phyloP scores from a whole-genome alignment of 495 filamentous ascomycete genomes.

The Neurospora sp. region DNA sequence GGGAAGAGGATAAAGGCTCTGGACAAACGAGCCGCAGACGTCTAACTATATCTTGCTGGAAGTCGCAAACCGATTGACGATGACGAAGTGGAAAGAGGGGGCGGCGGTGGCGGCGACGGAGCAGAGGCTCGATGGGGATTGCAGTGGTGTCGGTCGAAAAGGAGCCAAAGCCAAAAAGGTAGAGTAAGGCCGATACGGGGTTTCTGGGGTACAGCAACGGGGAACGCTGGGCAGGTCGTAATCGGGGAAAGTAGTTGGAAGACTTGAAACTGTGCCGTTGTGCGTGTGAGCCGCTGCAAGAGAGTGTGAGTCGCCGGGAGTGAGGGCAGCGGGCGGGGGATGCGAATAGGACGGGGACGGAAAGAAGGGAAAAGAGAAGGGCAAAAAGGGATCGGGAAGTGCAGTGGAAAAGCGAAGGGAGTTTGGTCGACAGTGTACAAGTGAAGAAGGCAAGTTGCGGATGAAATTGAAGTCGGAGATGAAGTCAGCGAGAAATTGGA shows the following conservation, averaged over 20 bases:
- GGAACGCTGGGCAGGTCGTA: not conserved
- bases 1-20: not conserved
- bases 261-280: not conserved
- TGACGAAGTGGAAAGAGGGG: constrained; percentile 3
- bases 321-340: not conserved
- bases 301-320: constrained; percentile 1
- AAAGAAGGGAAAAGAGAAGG: constrained; percentile 2
- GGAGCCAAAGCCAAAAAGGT: not conserved
- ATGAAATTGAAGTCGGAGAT: constrained; percentile 22
- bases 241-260: not conserved
- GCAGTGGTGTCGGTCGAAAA: not conserved
- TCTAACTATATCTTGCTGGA: not conserved
- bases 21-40: constrained; percentile 1
- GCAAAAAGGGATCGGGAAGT: constrained; percentile 1
- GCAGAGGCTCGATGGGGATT: not conserved
- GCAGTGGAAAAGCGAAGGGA: not conserved
- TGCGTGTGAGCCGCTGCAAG: constrained; percentile 1
- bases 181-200: not conserved
- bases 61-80: not conserved
- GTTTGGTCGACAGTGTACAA: not conserved
- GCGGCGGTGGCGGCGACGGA: not conserved
- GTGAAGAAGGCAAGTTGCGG: constrained; percentile 4
- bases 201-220: not conserved
- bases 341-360: constrained; percentile 1
- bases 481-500: constrained; percentile 19